These are phyloP conservation scores for Leucoagaricus sp. DNA, from an alignment of 1,284 basidiomycete genomes.

Conservation along the genomic window DNA sequence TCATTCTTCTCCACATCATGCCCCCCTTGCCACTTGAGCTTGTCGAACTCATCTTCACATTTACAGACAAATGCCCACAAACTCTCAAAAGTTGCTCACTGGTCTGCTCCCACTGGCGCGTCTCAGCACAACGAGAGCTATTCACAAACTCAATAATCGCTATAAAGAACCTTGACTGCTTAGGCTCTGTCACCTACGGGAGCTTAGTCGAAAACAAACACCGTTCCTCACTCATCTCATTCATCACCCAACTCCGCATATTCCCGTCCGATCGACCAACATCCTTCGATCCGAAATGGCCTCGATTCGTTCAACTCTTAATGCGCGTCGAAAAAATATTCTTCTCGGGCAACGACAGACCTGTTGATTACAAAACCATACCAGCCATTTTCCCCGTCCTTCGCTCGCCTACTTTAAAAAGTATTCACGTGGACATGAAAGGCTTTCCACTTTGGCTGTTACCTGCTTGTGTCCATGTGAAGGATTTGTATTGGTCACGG, in stretches of 20 bases:
- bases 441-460: not conserved
- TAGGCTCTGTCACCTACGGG: not conserved
- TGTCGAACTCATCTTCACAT: not conserved
- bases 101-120: not conserved
- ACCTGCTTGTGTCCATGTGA: not conserved
- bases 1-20: not conserved
- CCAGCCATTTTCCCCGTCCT: not conserved
- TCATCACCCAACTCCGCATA: not conserved
- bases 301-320: not conserved
- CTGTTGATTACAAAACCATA: too few species aligned
- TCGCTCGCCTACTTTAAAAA: not conserved
- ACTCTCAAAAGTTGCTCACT: not conserved
- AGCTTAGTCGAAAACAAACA: not conserved
- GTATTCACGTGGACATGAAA: not conserved
- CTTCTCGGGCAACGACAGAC: not conserved
- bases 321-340: not conserved
- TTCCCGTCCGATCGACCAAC: not conserved
- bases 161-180: not conserved
- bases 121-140: not conserved
- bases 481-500: not conserved
- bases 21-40: not conserved
- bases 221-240: not conserved
- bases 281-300: not conserved
- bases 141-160: not conserved
- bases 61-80: not conserved